Evolutionary conservation across 495 filamentous ascomycete genomes (phyloP), one percentile per base, ranked within the genome.

Genomic region (Aspergillus conjunctus): DNA sequence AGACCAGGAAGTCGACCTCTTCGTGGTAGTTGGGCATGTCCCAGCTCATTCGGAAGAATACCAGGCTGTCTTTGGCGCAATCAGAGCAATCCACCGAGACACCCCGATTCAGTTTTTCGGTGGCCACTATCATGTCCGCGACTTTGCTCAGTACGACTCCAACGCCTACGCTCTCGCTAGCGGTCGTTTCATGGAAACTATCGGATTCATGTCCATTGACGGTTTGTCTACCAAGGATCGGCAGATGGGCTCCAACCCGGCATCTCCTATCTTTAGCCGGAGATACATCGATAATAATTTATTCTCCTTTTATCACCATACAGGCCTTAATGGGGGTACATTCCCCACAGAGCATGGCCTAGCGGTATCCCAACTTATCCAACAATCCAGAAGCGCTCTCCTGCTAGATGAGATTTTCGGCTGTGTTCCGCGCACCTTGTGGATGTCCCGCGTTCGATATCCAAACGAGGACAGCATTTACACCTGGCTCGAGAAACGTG

Each of bases 171-270:
- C 86, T 1, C 74, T 98, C 14, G 92, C 92, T 33, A 92, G 89
- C 67, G 94, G 94, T n/a, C 83, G 93, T 3, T 98, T 97, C 72
- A 92, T 97, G 83, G 94, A 98, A 75, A 98, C 95, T n/a, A 87
- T 97, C 51, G 94, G 94, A 6, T 98, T 92, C 79, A 83, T 95
- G 85, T 95, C 92, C 10, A 88, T 98, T 54, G 80, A 86, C 44
- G 92, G 91, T 7, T 76, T 93, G 0, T 69, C 76, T 15, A 78
- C 76, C 2, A 67, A 68, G 15, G 73, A 71, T 8, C 73, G 69
- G 51, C 60, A 69, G 20, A 69, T 71, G 12, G 71, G 62, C 67
- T 67, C 70, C 37, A 66, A 71, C 18, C 63, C 72, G 52, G 63
- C 73, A n/a, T 64, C 58, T 7, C 81, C 84, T 20, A 76, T 74